These are phyloP conservation scores for Citrus glauca DNA, from an alignment of 345 rosid genomes.

Conservation along the genomic window DNA sequence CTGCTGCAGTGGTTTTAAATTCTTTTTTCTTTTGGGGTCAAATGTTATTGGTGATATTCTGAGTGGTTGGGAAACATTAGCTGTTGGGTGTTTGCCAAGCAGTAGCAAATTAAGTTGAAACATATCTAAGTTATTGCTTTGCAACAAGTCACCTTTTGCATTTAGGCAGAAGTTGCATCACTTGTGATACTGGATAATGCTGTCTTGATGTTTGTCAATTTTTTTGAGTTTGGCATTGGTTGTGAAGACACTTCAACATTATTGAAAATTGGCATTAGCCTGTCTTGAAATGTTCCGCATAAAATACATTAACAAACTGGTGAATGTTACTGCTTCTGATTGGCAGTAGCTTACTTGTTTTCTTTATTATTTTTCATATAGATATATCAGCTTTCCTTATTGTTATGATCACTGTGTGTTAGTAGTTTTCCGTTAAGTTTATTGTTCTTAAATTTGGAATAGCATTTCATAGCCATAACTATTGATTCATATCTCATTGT, in stretches of 20 bases:
- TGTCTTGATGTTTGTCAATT: background rate
- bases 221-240: background rate
- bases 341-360: background rate
- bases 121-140: background rate
- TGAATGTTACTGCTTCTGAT: background rate
- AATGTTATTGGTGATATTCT: too few species aligned
- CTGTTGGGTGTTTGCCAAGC: background rate
- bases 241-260: background rate
- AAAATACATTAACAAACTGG: background rate
- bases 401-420: background rate
- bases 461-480: background rate
- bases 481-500: background rate
- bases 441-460: background rate
- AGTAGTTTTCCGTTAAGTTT: background rate
- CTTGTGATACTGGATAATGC: background rate
- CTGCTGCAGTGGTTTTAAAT: background rate
- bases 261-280: background rate
- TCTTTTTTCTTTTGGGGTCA: too few species aligned
- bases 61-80: background rate
- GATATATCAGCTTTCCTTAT: background rate
- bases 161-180: background rate
- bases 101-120: too few species aligned
- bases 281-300: background rate
- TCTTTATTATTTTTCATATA: background rate
- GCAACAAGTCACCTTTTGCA: background rate